Percentiles rank a stretch among this genome's conserved stretches.
phyloP scores from a whole-genome alignment of 1,284 basidiomycete species.

The Pseudozyma thailandica region DNA sequence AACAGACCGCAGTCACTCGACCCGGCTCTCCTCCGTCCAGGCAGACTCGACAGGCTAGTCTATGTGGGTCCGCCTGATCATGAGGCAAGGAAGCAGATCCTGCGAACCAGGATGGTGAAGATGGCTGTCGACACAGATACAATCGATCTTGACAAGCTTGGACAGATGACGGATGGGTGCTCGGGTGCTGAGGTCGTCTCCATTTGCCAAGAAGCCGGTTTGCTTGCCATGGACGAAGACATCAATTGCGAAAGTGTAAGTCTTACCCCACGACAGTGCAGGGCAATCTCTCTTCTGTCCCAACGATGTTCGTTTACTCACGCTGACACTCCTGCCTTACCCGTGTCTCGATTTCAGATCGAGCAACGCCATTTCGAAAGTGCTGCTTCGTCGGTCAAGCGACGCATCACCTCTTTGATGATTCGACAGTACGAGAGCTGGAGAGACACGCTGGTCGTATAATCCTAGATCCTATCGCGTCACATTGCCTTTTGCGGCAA shows the following conservation, averaged over 20 bases:
- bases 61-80: constrained; percentile 93
- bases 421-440: constrained; percentile 52
- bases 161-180: constrained; percentile 80
- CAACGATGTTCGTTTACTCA: no score
- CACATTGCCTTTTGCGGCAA: no score
- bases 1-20: constrained; percentile 95
- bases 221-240: constrained; percentile 87
- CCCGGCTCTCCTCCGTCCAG: constrained; percentile 91
- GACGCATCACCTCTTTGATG: constrained; percentile 87
- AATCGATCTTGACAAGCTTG: constrained; percentile 78
- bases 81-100: constrained; percentile 82
- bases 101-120: constrained; percentile 78
- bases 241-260: constrained; percentile 80
- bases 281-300: no score
- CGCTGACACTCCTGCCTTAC: background rate
- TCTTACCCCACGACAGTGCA: no score
- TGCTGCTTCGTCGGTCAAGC: constrained; percentile 80
- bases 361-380: constrained; percentile 78
- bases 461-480: no score
- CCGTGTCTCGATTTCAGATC: constrained; percentile 72
- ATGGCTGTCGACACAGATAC: constrained; percentile 81
- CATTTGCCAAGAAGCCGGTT: constrained; percentile 94
- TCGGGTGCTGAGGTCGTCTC: constrained; percentile 94
- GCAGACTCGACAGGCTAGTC: constrained; percentile 91
- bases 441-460: constrained; percentile 50